A percentile compares a stretch with the other conserved stretches of the same genome.
Conservation (phyloP, 352 stramenopile genomes). For the Pythium oligandrum region DNA sequence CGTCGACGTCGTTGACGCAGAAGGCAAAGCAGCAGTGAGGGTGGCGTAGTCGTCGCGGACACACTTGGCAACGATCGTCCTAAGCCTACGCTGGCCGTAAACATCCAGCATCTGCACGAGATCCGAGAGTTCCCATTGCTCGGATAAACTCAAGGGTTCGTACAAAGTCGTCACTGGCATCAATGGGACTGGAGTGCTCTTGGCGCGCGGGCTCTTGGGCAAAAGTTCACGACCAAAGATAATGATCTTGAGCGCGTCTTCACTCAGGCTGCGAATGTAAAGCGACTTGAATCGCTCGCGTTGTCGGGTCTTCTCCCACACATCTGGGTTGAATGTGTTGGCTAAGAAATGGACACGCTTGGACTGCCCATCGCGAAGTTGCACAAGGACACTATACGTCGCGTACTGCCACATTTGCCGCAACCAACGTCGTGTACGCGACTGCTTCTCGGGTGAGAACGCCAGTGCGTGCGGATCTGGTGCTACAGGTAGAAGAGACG, state of each 20-base stretch:
- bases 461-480: conserved; percentile 7
- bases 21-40: no score
- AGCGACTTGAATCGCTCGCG: conserved; percentile 49
- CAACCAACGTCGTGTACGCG: conserved; percentile 40
- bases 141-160: conserved; percentile 30
- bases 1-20: no score
- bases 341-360: neutral
- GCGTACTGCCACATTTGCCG: conserved; percentile 69
- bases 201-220: conserved; percentile 17
- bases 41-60: conserved; percentile 30
- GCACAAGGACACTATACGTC: conserved; percentile 36
- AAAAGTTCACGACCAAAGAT: conserved; percentile 34
- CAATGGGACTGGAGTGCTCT: neutral
- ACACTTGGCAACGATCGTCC: no score
- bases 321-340: no score
- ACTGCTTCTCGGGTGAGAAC: conserved; percentile 23
- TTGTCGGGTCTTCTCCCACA: conserved; percentile 3
- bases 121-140: conserved; percentile 68
- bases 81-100: conserved; percentile 23
- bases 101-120: conserved; percentile 43
- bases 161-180: conserved; percentile 6
- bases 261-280: conserved; percentile 47
- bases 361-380: conserved; percentile 17
- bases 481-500: conserved; percentile 31
- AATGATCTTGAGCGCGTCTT: conserved; percentile 33